Base-by-base conservation (phyloP, 139 green algal species). In the Chlorella sp. region DNA sequence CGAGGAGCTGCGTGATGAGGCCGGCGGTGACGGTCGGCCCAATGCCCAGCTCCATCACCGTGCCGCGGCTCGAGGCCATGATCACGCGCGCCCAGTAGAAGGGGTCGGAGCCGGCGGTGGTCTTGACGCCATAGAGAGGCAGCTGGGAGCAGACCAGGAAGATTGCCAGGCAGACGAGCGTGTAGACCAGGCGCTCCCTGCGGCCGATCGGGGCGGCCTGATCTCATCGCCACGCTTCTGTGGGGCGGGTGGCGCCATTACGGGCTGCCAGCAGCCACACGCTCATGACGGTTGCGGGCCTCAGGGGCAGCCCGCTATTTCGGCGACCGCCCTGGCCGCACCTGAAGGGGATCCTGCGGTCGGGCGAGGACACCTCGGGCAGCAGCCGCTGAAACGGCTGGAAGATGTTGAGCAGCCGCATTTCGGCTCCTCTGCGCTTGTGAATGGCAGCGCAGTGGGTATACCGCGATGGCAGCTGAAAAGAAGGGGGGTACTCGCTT, bases 81-180 rank as follows among this genome's bases (percentile, higher is more conserved):
- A 99, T 99, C 11, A 98, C 94, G 56, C 95, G 92, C n/a, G 92
- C 91, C 94, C 95, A 99, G 82, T 98, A 99, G 82, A 98, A 97
- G 12, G 95, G 95, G 85, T 99, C 95, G 1, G 90, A 90, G 67
- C 90, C 90, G 36, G 79, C 84, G 76, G 91, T 94, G 46, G 89
- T 93, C 66, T 97, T 90, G 79, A 99, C 98, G 75, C 95, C 95
- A 87, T 98, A 99, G 1, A 99, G 90, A 19, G 95, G 95, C 62
- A 99, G 91, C 81, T 98, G 95, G 17, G 88, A 95, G 87, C 95
- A 99, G 0, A 99, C 95, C 31, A 99, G 89, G 82, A 98, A 99
- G 69, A 99, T 93, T 55, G 98, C 98, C 41, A 99, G 89, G 11
- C 93, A 93, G n/a, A 98, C 89, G 0, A 87, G 87, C 1, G 95